Evolutionary conservation across 371 early-diverging fungal genomes (phyloP), one percentile per base, ranked within the genome.

Genomic region (Gilbertella persicaria): DNA sequence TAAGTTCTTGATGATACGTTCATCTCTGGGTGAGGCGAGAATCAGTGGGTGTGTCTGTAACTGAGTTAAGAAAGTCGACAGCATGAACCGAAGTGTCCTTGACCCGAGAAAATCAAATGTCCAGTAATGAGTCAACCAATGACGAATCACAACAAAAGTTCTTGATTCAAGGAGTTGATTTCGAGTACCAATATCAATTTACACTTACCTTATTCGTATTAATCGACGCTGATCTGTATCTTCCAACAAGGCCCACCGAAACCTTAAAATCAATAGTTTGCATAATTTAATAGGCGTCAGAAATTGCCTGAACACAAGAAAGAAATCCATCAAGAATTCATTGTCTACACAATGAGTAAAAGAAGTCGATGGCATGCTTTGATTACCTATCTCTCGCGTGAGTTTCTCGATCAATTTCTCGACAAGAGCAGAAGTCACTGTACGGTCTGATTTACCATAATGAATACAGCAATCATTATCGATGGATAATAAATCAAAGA

Each of bases 391-490:
- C 45, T 76, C 76, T 26, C 69, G 67, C 10, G 84, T 84, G 37
- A 84, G 58, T 21, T 78, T 84, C 47, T 82, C 84, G n/a, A 84
- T 73, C 17, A 84, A 46, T 45, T 84, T 84, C 39, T 78, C 81
- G 5, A 78, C 66, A 0, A 82, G 80, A 7, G 78, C 82, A 1
- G 84, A 82, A 30, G 67, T 67, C 23, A 83, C 36, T 16, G 53
- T 58, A 12, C 35, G 49, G n/a, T 73, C 67, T 3, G 60, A 57
- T 58, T 67, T 69, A 19, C 69, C 67, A 40, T 67, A 77, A 44
- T 69, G 67, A 45, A 73, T 69, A 42, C 71, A 69, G 19, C 57
- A 46, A 2, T 49, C 26, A 16, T 58, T 43, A 28, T 62, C 60
- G 17, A 61, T 51, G 8, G 49, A 51, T 8, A 77, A 29, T 5